Conservation (phyloP, 306 rosid species). For the Trifolium dubium region DNA sequence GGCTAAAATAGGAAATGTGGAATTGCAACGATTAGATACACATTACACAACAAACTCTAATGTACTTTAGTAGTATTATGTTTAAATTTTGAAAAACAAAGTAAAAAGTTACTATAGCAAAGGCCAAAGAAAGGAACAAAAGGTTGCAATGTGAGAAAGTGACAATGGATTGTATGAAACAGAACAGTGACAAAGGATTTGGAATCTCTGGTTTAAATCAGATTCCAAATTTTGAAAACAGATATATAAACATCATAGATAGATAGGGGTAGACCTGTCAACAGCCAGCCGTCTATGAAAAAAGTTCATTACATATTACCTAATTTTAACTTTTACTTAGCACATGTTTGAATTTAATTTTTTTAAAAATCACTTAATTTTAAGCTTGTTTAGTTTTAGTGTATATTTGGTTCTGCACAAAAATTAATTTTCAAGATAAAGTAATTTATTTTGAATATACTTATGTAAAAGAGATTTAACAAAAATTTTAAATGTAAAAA, state of each 20-base stretch:
- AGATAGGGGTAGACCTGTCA: slow-evolving; percentile 5
- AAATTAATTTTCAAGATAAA: too few relatives aligned
- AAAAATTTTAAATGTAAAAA: too few relatives aligned
- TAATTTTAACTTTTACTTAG: background rate
- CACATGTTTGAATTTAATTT: slow-evolving; percentile 3
- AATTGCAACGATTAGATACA: slow-evolving; percentile 43
- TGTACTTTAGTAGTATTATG: background rate
- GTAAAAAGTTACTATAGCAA: slow-evolving; percentile 13
- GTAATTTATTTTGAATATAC: too few relatives aligned
- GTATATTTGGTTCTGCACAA: too few relatives aligned
- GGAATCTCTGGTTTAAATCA: slow-evolving; percentile 30
- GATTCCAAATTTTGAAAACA: slow-evolving; percentile 51
- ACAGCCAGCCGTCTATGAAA: slow-evolving; percentile 22
- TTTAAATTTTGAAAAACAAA: slow-evolving; percentile 51
- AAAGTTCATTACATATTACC: slow-evolving; percentile 4
- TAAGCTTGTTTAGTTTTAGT: too few relatives aligned
- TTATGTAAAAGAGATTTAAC: too few relatives aligned
- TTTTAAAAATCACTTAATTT: background rate
- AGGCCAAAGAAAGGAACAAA: slow-evolving; percentile 36
- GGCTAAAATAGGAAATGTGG: slow-evolving; percentile 46
- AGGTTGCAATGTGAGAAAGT: slow-evolving; percentile 28
- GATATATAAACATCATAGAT: background rate
- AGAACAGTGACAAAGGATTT: background rate
- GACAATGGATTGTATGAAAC: slow-evolving; percentile 28
- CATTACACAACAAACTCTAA: slow-evolving; percentile 49